phyloP scores from a whole-genome alignment of 768 basidiomycete genomes.

The Russula griseocarnosa region DNA sequence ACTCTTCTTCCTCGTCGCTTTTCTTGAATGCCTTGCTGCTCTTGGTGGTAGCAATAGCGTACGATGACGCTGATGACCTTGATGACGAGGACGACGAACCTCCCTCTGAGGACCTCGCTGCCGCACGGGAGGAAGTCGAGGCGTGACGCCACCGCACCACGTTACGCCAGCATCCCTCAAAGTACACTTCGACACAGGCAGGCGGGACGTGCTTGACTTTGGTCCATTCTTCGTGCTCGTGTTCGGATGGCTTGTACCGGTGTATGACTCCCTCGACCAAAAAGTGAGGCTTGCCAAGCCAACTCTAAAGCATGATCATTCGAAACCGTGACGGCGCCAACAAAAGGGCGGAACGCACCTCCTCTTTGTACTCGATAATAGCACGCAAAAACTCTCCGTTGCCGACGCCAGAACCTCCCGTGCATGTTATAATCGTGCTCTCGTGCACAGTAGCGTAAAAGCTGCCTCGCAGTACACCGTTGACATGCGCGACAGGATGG shows the following conservation, averaged over 20 bases:
- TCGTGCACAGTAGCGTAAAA: slow-evolving; percentile 89
- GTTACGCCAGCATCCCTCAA: slow-evolving; percentile 88
- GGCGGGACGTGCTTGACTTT: slow-evolving; percentile 88
- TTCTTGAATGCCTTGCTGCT: background rate
- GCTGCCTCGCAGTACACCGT: slow-evolving; percentile 85
- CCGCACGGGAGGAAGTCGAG: background rate
- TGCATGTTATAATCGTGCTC: slow-evolving; percentile 75
- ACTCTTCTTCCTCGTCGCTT: slow-evolving; percentile 42
- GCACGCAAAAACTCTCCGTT: slow-evolving; percentile 63
- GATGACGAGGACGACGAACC: background rate
- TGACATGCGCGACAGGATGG: slow-evolving; percentile 85
- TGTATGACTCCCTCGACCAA: slow-evolving; percentile 87
- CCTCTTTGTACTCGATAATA: slow-evolving; percentile 93
- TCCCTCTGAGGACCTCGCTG: background rate
- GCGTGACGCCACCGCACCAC: slow-evolving; percentile 74
- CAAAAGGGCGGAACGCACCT: slow-evolving; percentile 48
- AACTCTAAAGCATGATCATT: slow-evolving; percentile 48
- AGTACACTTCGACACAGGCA: slow-evolving; percentile 66
- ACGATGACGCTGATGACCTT: background rate
- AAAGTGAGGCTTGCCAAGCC: slow-evolving; percentile 87
- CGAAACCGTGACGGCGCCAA: background rate
- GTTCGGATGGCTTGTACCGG: slow-evolving; percentile 62
- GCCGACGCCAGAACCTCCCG: slow-evolving; percentile 48
- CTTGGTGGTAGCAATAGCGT: background rate
- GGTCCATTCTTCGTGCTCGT: slow-evolving; percentile 66